Percentiles rank a stretch among this genome's conserved stretches.
Evolutionary conservation across 2,329 filamentous ascomycete genomes (phyloP).

Genomic region (Fusarium sp.): DNA sequence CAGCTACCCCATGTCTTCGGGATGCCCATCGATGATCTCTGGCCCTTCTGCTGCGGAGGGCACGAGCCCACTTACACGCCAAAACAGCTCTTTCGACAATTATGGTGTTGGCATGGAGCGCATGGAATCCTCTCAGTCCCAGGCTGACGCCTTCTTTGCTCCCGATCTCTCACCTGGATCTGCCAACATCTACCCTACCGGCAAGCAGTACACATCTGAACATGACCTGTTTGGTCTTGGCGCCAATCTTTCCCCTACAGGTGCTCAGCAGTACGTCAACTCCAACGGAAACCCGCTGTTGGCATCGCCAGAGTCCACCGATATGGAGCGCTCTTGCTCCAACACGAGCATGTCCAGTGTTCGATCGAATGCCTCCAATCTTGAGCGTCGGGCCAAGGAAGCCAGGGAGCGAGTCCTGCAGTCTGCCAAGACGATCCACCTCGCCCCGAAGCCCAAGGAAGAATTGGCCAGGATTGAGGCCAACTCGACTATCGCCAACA

Average conservation of each 20-base stretch:
- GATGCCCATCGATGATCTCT: slow-evolving; percentile 56
- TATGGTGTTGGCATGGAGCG: slow-evolving; percentile 50
- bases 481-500: slow-evolving; percentile 39
- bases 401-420: slow-evolving; percentile 57
- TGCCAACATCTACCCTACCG: slow-evolving; percentile 31
- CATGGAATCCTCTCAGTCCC: slow-evolving; percentile 51
- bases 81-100: slow-evolving; percentile 53
- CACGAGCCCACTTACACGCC: slow-evolving; percentile 53
- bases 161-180: slow-evolving; percentile 28
- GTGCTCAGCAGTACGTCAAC: slow-evolving; percentile 45
- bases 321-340: slow-evolving; percentile 61
- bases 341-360: slow-evolving; percentile 53
- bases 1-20: slow-evolving; percentile 47
- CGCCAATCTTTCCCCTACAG: slow-evolving; percentile 43
- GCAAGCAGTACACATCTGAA: slow-evolving; percentile 46
- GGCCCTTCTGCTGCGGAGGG: slow-evolving; percentile 52
- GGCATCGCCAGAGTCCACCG: slow-evolving; percentile 43
- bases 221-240: slow-evolving; percentile 53
- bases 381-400: slow-evolving; percentile 59
- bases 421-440: slow-evolving; percentile 50
- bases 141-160: slow-evolving; percentile 38
- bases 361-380: slow-evolving; percentile 55
- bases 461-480: slow-evolving; percentile 10
- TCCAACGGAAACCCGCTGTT: slow-evolving; percentile 45
- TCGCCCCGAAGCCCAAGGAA: slow-evolving; percentile 57